A percentile compares a stretch with the other conserved stretches of the same genome.
Conservation (phyloP, 2,329 filamentous ascomycete genomes). For the Trichoderma sp. region DNA sequence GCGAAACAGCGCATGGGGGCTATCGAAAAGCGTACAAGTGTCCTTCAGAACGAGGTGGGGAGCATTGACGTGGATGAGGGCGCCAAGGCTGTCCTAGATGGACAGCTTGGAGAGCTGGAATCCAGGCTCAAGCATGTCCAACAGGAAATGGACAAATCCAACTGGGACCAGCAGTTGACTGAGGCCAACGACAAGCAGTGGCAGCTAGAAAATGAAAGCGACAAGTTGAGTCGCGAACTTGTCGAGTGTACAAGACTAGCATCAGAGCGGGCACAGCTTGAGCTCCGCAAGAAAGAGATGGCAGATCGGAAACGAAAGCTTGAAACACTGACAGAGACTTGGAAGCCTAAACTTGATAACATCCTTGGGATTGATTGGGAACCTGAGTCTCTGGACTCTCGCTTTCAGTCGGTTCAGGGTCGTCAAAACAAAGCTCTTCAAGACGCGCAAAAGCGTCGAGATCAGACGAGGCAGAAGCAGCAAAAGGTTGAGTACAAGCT, state of each 20-base stretch:
- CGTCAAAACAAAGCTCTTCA: constrained; percentile 55
- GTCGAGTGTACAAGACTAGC: constrained; percentile 78
- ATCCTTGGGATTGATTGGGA: constrained; percentile 67
- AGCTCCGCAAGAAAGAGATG: constrained; percentile 77
- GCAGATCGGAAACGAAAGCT: constrained; percentile 70
- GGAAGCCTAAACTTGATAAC: constrained; percentile 65
- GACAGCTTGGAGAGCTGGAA: constrained; percentile 67
- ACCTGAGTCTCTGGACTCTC: constrained; percentile 63
- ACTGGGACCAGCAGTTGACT: constrained; percentile 69
- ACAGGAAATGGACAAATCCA: constrained; percentile 58
- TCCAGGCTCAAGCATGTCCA: constrained; percentile 59
- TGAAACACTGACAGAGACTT: constrained; percentile 71
- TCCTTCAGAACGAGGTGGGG: constrained; percentile 65
- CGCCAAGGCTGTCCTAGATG: constrained; percentile 71
- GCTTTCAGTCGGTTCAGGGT: constrained; percentile 63
- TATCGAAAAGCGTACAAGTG: constrained; percentile 67
- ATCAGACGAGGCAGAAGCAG: constrained; percentile 67
- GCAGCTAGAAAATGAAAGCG: constrained; percentile 67
- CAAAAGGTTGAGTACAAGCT: constrained; percentile 74
- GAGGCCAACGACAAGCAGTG: constrained; percentile 63
- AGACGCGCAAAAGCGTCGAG: constrained; percentile 66
- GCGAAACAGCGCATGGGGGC: constrained; percentile 68
- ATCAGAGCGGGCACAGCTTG: constrained; percentile 77
- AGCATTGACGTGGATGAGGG: constrained; percentile 84
- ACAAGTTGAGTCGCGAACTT: constrained; percentile 73